A percentile compares a stretch with the other conserved stretches of the same genome.
Conservation (phyloP, 352 stramenopile genomes). For the Globisporangium nodosum region DNA sequence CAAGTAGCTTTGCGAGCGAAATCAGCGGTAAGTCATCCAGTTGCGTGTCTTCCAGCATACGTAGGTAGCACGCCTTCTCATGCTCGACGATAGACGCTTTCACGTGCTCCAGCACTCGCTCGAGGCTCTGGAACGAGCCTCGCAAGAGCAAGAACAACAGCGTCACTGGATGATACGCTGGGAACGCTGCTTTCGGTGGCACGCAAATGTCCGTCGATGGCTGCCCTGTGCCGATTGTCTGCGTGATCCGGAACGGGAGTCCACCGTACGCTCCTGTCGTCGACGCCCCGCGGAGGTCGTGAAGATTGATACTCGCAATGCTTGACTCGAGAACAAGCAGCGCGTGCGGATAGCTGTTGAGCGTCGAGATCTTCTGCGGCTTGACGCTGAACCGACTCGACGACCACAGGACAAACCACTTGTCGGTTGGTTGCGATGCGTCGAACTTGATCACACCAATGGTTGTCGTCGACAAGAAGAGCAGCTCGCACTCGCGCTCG, state of each 20-base stretch:
- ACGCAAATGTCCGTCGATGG: constrained; percentile 6
- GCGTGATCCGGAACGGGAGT: constrained; percentile 12
- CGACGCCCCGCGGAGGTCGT: constrained; percentile 30
- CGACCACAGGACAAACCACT: constrained; percentile 58
- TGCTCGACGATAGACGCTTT: constrained; percentile 52
- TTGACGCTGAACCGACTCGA: constrained; percentile 54
- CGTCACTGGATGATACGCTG: constrained; percentile 51
- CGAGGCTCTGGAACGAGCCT: constrained; percentile 57
- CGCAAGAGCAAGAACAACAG: constrained; percentile 66
- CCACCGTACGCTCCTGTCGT: constrained; percentile 7
- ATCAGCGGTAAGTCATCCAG: constrained; percentile 47
- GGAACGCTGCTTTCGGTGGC: constrained; percentile 10
- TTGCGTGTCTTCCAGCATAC: constrained; percentile 55
- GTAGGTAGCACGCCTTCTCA: constrained; percentile 72
- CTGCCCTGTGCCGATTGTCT: not conserved
- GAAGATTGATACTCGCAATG: constrained; percentile 51
- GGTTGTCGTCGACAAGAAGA: constrained; percentile 62
- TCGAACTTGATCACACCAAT: constrained; percentile 60
- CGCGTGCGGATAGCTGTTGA: constrained; percentile 46
- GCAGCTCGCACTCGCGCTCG: constrained; percentile 44
- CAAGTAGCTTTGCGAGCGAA: constrained; percentile 42
- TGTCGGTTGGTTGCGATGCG: constrained; percentile 23
- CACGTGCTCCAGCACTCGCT: constrained; percentile 52
- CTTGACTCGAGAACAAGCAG: constrained; percentile 44
- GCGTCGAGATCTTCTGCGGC: constrained; percentile 41